Evolutionary conservation across 768 basidiomycete species (phyloP).

Genomic region (Suillus weaverae): DNA sequence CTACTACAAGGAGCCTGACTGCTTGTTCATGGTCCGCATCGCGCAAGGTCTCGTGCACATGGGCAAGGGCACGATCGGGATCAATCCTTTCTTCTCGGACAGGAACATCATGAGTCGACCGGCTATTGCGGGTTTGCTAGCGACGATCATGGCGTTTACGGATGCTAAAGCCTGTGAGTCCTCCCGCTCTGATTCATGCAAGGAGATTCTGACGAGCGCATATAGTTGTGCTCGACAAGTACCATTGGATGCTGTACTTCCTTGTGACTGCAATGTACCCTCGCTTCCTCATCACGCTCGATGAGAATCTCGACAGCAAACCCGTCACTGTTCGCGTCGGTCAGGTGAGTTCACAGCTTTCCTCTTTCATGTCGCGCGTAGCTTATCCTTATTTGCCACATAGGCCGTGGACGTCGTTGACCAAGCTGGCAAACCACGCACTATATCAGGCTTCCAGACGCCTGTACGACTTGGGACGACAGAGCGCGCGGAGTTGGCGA

Average conservation of each 20-base stretch:
- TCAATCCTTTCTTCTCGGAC: slow-evolving; percentile 97
- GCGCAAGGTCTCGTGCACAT: slow-evolving; percentile 98
- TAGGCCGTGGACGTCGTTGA: slow-evolving; percentile 97
- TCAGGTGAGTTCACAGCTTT: slow-evolving; percentile 49
- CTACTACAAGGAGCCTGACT: slow-evolving; percentile 96
- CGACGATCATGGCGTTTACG: slow-evolving; percentile 88
- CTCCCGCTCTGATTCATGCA: not conserved
- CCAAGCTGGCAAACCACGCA: slow-evolving; percentile 94
- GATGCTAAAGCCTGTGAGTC: slow-evolving; percentile 90
- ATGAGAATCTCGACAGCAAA: slow-evolving; percentile 83
- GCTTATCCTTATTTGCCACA: slow-evolving; percentile 7
- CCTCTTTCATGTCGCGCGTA: not conserved
- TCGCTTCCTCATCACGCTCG: slow-evolving; percentile 94
- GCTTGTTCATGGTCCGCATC: slow-evolving; percentile 93
- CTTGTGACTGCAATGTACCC: slow-evolving; percentile 97
- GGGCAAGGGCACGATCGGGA: slow-evolving; percentile 97
- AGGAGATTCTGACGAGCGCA: not conserved
- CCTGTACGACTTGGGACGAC: slow-evolving; percentile 94
- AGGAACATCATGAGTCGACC: slow-evolving; percentile 86
- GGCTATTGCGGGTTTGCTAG: slow-evolving; percentile 86
- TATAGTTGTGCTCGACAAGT: slow-evolving; percentile 87
- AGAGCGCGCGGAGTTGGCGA: slow-evolving; percentile 93
- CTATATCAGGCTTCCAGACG: slow-evolving; percentile 97
- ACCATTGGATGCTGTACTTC: slow-evolving; percentile 99
- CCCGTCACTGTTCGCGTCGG: slow-evolving; percentile 96